Evolutionary conservation across 2,329 filamentous ascomycete genomes (phyloP).

Genomic region (Beauveria scarabaeidicola): DNA sequence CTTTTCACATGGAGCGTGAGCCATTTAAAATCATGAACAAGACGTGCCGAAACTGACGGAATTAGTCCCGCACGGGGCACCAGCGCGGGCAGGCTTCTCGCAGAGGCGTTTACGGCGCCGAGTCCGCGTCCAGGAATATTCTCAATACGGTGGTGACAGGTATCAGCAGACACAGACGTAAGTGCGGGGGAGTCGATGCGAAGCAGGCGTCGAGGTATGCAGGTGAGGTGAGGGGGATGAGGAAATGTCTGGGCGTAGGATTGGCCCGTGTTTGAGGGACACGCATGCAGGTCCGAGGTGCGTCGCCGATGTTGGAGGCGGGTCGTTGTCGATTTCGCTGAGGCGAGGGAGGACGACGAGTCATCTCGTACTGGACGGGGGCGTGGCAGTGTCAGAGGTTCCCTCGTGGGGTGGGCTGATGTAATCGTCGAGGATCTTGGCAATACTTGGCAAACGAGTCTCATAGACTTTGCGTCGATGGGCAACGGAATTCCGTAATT

Average conservation of each 20-base stretch:
- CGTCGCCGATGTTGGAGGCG: no score
- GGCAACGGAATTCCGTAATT: no score
- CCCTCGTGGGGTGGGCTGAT: no score
- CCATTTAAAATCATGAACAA: not conserved
- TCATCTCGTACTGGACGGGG: not conserved
- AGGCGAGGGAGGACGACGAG: not conserved
- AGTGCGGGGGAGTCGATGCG: not conserved
- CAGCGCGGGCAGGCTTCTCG: constrained; percentile 38
- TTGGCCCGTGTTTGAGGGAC: no score
- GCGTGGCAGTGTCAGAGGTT: not conserved
- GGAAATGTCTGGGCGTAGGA: no score
- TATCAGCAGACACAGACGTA: constrained; percentile 2
- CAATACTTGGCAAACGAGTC: no score
- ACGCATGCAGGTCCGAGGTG: no score
- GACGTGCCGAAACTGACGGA: not conserved
- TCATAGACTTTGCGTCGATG: no score
- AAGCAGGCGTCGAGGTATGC: not conserved
- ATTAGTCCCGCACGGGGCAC: constrained; percentile 35
- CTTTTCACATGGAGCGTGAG: constrained; percentile 26
- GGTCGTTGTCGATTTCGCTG: no score
- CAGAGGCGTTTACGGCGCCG: constrained; percentile 35
- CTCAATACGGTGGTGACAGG: not conserved
- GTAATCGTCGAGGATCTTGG: no score
- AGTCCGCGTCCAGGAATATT: no score
- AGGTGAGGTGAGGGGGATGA: not conserved